Evolutionary conservation across 2,329 filamentous ascomycete species (phyloP).

Genomic region (Talaromyces amestolkiae): DNA sequence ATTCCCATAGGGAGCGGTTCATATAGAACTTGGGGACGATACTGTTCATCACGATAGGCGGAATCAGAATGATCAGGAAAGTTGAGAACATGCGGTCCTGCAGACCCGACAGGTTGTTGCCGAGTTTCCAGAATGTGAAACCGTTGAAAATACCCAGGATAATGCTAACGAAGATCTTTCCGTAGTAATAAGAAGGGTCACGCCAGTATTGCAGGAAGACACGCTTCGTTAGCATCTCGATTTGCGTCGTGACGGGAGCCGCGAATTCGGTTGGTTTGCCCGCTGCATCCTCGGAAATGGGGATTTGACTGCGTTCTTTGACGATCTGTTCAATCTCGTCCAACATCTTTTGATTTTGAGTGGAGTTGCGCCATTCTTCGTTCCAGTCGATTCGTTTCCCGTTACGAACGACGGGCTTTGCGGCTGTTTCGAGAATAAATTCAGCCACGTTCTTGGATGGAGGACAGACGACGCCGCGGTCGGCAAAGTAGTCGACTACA

Average conservation of each 20-base stretch:
- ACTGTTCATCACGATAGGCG: conserved; percentile 69
- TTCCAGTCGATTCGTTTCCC: conserved; percentile 68
- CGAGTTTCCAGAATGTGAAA: conserved; percentile 73
- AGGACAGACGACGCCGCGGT: conserved; percentile 65
- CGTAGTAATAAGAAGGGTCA: conserved; percentile 72
- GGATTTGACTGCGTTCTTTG: conserved; percentile 53
- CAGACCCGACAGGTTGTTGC: conserved; percentile 64
- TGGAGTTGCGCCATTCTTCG: conserved; percentile 68
- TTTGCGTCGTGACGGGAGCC: conserved; percentile 63
- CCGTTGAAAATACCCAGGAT: conserved; percentile 75
- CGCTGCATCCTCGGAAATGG: conserved; percentile 35
- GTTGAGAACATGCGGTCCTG: conserved; percentile 74
- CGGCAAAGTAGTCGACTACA: conserved; percentile 66
- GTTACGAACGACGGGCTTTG: conserved; percentile 54
- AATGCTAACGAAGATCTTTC: conserved; percentile 70
- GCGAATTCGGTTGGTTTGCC: conserved; percentile 58
- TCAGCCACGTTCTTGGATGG: conserved; percentile 65
- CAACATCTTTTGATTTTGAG: conserved; percentile 58
- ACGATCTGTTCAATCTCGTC: conserved; percentile 66
- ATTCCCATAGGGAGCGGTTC: conserved; percentile 70
- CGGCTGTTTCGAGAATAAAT: conserved; percentile 65
- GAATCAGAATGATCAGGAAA: conserved; percentile 65
- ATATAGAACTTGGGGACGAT: conserved; percentile 75
- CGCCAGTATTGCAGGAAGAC: conserved; percentile 73
- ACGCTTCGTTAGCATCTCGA: conserved; percentile 64